Percentiles rank a stretch among this genome's conserved stretches.
phyloP scores from a whole-genome alignment of 2,329 filamentous ascomycete genomes.

The Rugonectria rugulosa region DNA sequence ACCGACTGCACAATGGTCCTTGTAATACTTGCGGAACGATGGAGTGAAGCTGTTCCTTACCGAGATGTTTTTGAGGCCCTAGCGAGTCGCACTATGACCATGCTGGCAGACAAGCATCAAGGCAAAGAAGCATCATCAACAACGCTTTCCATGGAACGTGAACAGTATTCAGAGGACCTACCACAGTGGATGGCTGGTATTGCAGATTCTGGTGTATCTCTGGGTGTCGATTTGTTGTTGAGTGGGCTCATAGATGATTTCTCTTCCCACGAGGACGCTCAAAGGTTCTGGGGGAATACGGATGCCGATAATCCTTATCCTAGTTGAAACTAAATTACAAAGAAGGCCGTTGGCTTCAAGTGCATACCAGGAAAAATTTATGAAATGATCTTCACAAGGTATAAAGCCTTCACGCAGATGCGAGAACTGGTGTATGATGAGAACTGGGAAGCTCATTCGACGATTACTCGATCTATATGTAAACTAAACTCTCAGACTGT shows the following conservation, averaged over 20 bases:
- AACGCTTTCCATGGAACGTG: not conserved
- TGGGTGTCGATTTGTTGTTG: constrained; percentile 9
- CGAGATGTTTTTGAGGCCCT: constrained; percentile 45
- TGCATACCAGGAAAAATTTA: too few relatives aligned
- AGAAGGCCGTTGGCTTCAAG: too few relatives aligned
- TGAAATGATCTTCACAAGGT: too few relatives aligned
- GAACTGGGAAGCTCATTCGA: too few relatives aligned
- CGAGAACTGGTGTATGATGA: too few relatives aligned
- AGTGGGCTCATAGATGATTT: constrained; percentile 3
- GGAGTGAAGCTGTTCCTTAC: constrained; percentile 41
- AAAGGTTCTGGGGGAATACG: too few relatives aligned
- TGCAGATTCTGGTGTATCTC: constrained; percentile 11
- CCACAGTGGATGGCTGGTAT: constrained; percentile 20
- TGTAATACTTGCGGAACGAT: constrained; percentile 42
- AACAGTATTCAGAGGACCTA: not conserved
- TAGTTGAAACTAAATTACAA: too few relatives aligned
- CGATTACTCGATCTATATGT: too few relatives aligned
- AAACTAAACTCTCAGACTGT: too few relatives aligned
- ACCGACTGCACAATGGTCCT: constrained; percentile 43
- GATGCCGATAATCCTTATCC: too few relatives aligned
- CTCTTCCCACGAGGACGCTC: not conserved
- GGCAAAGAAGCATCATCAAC: not conserved
- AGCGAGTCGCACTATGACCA: constrained; percentile 32
- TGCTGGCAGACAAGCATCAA: constrained; percentile 18
- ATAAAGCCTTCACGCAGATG: too few relatives aligned